These are phyloP conservation scores for Didymella glomerata DNA, from an alignment of 2,329 filamentous ascomycete species.

Conservation along the genomic window DNA sequence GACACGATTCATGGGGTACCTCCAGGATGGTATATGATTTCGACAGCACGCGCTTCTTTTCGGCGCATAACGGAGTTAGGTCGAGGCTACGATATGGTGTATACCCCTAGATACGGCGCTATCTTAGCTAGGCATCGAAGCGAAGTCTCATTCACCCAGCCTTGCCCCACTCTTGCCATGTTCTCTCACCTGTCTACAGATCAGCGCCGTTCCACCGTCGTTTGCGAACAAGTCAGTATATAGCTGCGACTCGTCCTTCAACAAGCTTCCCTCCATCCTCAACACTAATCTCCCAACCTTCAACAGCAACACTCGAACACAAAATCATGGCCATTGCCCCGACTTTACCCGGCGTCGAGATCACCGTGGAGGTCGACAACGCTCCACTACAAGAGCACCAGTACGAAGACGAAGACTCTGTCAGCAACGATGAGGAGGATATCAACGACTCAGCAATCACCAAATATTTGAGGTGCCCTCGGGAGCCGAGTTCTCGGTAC, in stretches of 20 bases:
- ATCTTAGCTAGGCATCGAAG: too few relatives aligned
- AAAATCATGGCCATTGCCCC: slow-evolving; percentile 29
- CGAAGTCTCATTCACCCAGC: not conserved
- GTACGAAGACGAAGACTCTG: slow-evolving; percentile 29
- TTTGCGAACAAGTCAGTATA: not conserved
- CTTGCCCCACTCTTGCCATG: not conserved
- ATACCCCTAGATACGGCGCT: not conserved
- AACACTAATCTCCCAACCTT: not conserved
- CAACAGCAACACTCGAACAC: not conserved
- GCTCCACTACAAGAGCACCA: slow-evolving; percentile 37
- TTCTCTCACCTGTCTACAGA: not conserved
- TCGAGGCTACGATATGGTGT: not conserved
- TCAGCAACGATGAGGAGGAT: slow-evolving; percentile 21
- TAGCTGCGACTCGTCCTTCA: not conserved
- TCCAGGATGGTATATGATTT: not conserved
- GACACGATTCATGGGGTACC: too few relatives aligned
- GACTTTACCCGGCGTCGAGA: slow-evolving; percentile 22
- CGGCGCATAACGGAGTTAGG: not conserved
- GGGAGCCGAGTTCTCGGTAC: slow-evolving; percentile 33
- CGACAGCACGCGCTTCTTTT: not conserved
- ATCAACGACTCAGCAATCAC: slow-evolving; percentile 8
- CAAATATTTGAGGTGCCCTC: slow-evolving; percentile 46
- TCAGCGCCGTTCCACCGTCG: not conserved
- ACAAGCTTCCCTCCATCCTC: not conserved
- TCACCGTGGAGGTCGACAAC: slow-evolving; percentile 31